Percentiles rank a stretch among this genome's conserved stretches.
These are phyloP conservation scores for Sechiopsis laciniata DNA, from an alignment of 306 rosid species.

Conservation along the genomic window DNA sequence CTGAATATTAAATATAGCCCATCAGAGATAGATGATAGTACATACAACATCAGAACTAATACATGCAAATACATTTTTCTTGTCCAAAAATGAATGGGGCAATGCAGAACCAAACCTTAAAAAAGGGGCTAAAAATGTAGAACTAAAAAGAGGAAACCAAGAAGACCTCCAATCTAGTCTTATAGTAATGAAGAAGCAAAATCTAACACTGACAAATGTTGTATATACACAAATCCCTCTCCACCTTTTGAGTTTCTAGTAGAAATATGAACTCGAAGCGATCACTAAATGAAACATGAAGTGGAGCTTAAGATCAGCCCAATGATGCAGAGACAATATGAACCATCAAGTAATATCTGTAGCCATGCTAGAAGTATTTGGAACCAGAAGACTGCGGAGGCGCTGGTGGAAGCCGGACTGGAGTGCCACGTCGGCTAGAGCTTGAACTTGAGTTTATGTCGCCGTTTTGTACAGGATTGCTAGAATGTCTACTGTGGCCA, in stretches of 20 bases:
- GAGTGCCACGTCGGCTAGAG: slow-evolving; percentile 82
- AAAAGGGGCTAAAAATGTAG: slow-evolving; percentile 20
- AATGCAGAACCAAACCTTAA: slow-evolving; percentile 16
- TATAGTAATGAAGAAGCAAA: slow-evolving; percentile 22
- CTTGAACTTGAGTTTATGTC: slow-evolving; percentile 54
- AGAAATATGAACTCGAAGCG: slow-evolving; percentile 37
- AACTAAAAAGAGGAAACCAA: slow-evolving; percentile 24
- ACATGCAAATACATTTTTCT: slow-evolving; percentile 33
- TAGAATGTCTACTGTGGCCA: slow-evolving; percentile 64
- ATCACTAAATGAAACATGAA: slow-evolving; percentile 40
- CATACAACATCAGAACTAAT: slow-evolving; percentile 28
- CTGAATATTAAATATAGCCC: slow-evolving; percentile 18
- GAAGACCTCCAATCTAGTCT: slow-evolving; percentile 33
- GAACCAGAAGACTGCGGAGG: slow-evolving; percentile 67
- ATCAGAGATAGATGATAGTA: slow-evolving; percentile 21
- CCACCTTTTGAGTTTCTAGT: slow-evolving; percentile 40
- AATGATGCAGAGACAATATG: slow-evolving; percentile 40
- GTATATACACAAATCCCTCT: slow-evolving; percentile 61
- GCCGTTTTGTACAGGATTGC: slow-evolving; percentile 84
- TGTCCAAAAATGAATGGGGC: slow-evolving; percentile 40
- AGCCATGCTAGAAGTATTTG: slow-evolving; percentile 45
- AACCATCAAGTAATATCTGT: slow-evolving; percentile 26
- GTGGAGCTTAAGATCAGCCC: slow-evolving; percentile 38
- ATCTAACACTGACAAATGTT: slow-evolving; percentile 42
- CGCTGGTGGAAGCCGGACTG: slow-evolving; percentile 76